Percentiles rank a stretch among this genome's conserved stretches.
These are phyloP conservation scores for Quercus engelmannii DNA, from an alignment of 306 rosid genomes.

Conservation along the genomic window DNA sequence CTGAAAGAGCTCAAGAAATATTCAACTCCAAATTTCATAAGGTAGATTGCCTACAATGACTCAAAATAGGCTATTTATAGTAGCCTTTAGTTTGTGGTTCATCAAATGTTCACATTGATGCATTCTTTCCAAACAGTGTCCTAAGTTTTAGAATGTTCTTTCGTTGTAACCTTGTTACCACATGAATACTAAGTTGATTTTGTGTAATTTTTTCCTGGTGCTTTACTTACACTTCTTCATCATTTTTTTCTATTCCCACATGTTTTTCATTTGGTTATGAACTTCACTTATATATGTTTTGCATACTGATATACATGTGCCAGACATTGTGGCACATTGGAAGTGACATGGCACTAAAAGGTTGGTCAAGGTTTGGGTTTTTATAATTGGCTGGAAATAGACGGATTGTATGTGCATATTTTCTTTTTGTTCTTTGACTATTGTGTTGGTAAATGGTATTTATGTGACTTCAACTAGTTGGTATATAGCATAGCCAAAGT, in stretches of 20 bases:
- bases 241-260: background rate
- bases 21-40: too few relatives aligned
- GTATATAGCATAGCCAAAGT: background rate
- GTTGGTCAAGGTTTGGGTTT: background rate
- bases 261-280: background rate
- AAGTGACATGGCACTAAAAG: background rate
- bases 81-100: too few relatives aligned
- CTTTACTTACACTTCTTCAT: background rate
- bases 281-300: background rate
- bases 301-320: background rate
- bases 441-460: background rate
- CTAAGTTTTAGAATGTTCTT: background rate
- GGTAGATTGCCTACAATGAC: too few relatives aligned
- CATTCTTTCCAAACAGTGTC: background rate
- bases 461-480: background rate
- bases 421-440: background rate
- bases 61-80: too few relatives aligned
- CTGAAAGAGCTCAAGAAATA: too few relatives aligned
- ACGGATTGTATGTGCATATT: background rate
- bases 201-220: background rate
- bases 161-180: background rate
- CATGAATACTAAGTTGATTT: background rate
- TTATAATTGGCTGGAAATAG: background rate
- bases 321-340: background rate
- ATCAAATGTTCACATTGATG: background rate